Evolutionary conservation across 805 yeast genomes (phyloP).

Genomic region (Metschnikowia cerradonensis): DNA sequence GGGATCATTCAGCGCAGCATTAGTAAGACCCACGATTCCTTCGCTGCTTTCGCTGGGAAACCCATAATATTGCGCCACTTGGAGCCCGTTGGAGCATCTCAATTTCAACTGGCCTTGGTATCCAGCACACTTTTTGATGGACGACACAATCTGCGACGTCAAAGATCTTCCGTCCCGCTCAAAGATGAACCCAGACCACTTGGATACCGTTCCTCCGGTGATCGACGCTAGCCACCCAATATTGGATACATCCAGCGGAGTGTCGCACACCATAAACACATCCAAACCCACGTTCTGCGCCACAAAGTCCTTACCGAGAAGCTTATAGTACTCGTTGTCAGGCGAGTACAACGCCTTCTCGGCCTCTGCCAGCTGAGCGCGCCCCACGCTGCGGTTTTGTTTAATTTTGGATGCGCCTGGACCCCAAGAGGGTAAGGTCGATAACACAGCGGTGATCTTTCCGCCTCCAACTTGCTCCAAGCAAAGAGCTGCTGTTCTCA

Average conservation of each 20-base stretch:
- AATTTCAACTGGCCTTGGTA: constrained; percentile 80
- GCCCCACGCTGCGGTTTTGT: constrained; percentile 35
- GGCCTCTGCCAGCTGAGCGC: constrained; percentile 37
- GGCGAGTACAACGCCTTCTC: constrained; percentile 55
- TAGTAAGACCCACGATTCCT: constrained; percentile 18
- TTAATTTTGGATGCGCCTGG: constrained; percentile 62
- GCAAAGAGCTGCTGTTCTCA: constrained; percentile 62
- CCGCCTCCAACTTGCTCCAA: constrained; percentile 74
- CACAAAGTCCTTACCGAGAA: constrained; percentile 54
- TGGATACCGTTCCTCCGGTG: constrained; percentile 68
- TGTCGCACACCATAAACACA: constrained; percentile 61
- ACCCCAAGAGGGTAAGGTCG: constrained; percentile 75
- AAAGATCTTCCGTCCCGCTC: constrained; percentile 68
- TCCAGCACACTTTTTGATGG: constrained; percentile 53
- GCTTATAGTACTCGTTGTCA: constrained; percentile 57
- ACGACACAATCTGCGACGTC: constrained; percentile 53
- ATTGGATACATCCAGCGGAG: constrained; percentile 69
- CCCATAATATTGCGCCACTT: constrained; percentile 73
- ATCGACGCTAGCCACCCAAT: constrained; percentile 60
- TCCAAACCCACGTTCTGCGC: constrained; percentile 68
- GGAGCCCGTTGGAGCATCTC: constrained; percentile 84
- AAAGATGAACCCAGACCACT: constrained; percentile 63
- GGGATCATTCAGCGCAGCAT: constrained; percentile 49
- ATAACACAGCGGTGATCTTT: constrained; percentile 64
- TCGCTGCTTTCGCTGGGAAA: constrained; percentile 25